Conservation (phyloP, 2,329 filamentous ascomycete genomes). For the Fusarium sp. region DNA sequence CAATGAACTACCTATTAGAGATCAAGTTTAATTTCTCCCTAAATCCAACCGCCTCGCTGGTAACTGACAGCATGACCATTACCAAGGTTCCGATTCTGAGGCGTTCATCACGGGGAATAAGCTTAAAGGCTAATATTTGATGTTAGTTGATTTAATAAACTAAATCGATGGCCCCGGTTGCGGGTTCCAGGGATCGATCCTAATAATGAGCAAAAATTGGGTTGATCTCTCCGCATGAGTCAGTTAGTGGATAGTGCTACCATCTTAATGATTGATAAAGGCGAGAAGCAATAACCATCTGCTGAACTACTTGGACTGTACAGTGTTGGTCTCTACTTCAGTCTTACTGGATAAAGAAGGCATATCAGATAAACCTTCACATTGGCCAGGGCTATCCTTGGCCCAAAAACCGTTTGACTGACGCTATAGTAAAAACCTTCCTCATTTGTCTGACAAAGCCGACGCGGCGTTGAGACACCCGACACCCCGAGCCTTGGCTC, state of each 20-base stretch:
- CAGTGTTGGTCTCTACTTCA: background rate
- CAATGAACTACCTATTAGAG: too few species aligned
- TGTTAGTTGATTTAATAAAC: background rate
- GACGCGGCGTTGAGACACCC: constrained; percentile 3
- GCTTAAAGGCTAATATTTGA: constrained; percentile 28
- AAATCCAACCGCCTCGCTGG: background rate
- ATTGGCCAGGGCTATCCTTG: background rate
- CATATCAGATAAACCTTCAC: background rate
- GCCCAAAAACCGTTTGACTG: constrained; percentile 10
- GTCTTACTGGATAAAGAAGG: background rate
- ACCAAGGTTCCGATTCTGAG: background rate
- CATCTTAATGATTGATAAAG: background rate
- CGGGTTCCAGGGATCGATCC: background rate
- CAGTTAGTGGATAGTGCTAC: background rate
- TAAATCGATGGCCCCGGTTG: constrained; percentile 3
- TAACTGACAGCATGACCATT: background rate
- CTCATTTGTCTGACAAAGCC: constrained; percentile 29
- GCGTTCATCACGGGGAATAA: constrained; percentile 24
- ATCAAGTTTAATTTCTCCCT: background rate
- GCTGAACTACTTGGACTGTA: too few species aligned
- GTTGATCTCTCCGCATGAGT: background rate
- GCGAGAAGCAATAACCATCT: background rate
- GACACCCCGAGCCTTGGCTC: constrained; percentile 10
- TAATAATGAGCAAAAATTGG: background rate
- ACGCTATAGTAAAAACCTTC: constrained; percentile 34